Percentiles rank a stretch among this genome's conserved stretches.
phyloP scores from a whole-genome alignment of 805 yeast species.

The Teunomyces tritomae region DNA sequence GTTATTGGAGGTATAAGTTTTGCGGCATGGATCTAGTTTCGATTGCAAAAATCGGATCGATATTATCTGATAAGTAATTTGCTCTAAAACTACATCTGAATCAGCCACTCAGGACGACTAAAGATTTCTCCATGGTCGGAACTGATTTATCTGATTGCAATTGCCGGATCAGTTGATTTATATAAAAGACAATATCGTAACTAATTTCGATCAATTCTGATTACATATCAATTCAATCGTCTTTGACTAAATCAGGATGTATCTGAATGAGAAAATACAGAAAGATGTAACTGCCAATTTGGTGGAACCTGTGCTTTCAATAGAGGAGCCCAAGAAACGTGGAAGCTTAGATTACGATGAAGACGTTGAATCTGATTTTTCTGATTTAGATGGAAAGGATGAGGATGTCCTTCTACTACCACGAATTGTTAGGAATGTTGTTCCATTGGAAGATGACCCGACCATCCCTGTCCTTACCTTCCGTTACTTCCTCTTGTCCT shows the following conservation, averaged over 20 bases:
- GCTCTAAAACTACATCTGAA: neutral
- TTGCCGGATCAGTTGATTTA: neutral
- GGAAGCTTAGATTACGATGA: conserved; percentile 1
- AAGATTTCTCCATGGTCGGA: neutral
- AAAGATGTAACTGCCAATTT: neutral
- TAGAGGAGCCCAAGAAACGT: neutral
- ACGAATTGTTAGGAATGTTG: conserved; percentile 28
- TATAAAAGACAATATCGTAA: neutral
- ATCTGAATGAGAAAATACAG: neutral
- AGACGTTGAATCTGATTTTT: neutral
- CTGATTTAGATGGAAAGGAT: neutral
- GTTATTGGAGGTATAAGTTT: neutral
- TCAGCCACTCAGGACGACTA: neutral
- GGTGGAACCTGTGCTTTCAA: neutral
- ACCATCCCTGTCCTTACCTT: conserved; percentile 28
- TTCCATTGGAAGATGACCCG: conserved; percentile 25
- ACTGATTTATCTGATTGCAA: conserved; percentile 1
- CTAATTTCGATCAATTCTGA: neutral
- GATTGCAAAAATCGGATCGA: conserved; percentile 4
- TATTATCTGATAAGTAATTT: neutral
- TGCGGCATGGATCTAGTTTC: neutral
- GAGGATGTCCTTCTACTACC: conserved; percentile 28
- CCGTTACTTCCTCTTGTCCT: conserved; percentile 32
- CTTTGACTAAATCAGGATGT: neutral
- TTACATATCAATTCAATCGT: neutral